Evolutionary conservation across 163 green algal species (phyloP).

Genomic region (Scenedesmus sp.): DNA sequence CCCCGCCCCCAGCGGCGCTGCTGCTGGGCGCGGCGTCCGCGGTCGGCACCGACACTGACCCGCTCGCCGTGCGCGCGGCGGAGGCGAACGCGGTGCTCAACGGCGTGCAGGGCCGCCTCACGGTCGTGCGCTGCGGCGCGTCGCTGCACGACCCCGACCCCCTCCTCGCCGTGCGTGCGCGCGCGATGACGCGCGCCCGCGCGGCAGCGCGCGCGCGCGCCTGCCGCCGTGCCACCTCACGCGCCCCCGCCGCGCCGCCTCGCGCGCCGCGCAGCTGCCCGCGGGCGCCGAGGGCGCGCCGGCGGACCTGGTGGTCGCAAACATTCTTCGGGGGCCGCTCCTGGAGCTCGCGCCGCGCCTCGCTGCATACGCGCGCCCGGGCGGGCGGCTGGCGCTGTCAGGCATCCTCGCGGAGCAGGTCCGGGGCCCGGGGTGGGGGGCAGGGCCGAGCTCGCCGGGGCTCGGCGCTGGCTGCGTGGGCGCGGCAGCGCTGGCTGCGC

Average conservation of each 20-base stretch:
- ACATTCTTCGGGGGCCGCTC: slow-evolving; percentile 87
- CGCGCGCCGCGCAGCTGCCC: too few species aligned
- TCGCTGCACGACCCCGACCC: slow-evolving; percentile 50
- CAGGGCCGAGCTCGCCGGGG: too few species aligned
- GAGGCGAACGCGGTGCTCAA: slow-evolving; percentile 80
- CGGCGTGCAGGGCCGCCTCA: slow-evolving; percentile 48
- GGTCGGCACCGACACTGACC: slow-evolving; percentile 76
- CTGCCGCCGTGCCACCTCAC: too few species aligned
- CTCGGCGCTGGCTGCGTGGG: background rate
- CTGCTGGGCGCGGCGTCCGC: slow-evolving; percentile 16
- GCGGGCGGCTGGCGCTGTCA: slow-evolving; percentile 72
- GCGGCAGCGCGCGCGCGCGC: too few species aligned
- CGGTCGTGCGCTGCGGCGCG: slow-evolving; percentile 50
- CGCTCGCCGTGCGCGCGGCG: slow-evolving; percentile 69
- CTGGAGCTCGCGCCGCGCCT: slow-evolving; percentile 71
- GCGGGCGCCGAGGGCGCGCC: too few species aligned
- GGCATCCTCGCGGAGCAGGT: slow-evolving; percentile 77
- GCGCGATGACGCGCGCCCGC: too few species aligned
- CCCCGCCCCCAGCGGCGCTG: slow-evolving; percentile 3
- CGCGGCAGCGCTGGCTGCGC: background rate
- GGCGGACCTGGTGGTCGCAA: slow-evolving; percentile 66
- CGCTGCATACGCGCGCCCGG: slow-evolving; percentile 57
- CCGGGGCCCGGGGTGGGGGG: background rate
- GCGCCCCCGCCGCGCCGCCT: too few species aligned
- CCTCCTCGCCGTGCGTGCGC: background rate